Evolutionary conservation across 805 yeast genomes (phyloP).

Genomic region (Saccharomycopsis fermentans): DNA sequence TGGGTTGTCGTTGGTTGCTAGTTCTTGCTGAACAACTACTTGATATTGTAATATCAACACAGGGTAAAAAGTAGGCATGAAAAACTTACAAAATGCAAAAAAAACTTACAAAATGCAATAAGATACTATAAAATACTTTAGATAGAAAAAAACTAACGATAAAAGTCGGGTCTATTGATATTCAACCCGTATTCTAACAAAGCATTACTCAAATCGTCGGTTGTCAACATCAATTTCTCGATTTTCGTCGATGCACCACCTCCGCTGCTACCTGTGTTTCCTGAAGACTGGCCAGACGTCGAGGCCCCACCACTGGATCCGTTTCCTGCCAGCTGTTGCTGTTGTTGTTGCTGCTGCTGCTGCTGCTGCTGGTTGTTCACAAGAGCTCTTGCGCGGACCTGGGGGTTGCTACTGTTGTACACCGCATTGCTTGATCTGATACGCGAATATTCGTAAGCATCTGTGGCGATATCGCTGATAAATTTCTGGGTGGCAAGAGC

Average conservation of each 20-base stretch:
- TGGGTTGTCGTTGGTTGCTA: too few species aligned
- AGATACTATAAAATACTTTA: too few species aligned
- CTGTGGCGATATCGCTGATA: slow-evolving; percentile 87
- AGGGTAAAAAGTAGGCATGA: too few species aligned
- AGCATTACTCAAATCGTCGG: slow-evolving; percentile 90
- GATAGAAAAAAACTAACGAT: slow-evolving; percentile 38
- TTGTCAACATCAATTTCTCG: slow-evolving; percentile 78
- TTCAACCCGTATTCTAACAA: slow-evolving; percentile 88
- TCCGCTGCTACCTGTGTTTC: slow-evolving; percentile 32
- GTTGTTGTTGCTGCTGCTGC: neutral
- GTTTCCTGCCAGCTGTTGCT: slow-evolving; percentile 23
- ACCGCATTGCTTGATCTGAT: slow-evolving; percentile 84
- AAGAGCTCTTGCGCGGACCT: slow-evolving; percentile 70
- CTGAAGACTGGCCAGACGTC: slow-evolving; percentile 23
- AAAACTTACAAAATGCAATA: neutral
- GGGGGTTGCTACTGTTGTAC: slow-evolving; percentile 78
- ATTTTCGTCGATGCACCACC: slow-evolving; percentile 35
- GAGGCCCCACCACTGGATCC: slow-evolving; percentile 25
- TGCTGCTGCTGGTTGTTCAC: slow-evolving; percentile 40
- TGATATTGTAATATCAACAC: too few species aligned
- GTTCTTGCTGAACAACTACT: too few species aligned
- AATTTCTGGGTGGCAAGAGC: slow-evolving; percentile 96
- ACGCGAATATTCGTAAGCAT: slow-evolving; percentile 91
- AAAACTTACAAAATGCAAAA: too few species aligned
- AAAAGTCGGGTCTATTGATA: slow-evolving; percentile 85